phyloP scores from a whole-genome alignment of 129 eudicot genomes.

The Arctium lappa region DNA sequence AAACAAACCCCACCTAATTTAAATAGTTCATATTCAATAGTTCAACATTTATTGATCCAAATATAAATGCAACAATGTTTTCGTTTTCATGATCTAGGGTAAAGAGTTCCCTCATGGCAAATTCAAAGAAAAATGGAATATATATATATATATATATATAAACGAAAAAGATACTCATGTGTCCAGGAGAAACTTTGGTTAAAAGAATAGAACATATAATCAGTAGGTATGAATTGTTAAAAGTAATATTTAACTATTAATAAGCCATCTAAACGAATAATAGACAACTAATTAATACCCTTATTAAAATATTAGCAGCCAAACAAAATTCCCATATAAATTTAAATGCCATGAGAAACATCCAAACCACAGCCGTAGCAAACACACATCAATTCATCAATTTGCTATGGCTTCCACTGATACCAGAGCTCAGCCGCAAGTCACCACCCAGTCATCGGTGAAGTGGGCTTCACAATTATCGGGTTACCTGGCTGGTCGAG shows the following conservation, averaged over 20 bases:
- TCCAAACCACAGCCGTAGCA: conserved; percentile 2
- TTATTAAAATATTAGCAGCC: neutral
- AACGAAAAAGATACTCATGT: neutral
- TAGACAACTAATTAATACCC: neutral
- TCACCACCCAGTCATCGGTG: conserved; percentile 5
- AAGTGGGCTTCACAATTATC: conserved; percentile 16
- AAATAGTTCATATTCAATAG: too few relatives aligned
- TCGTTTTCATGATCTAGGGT: too few relatives aligned
- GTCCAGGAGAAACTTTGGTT: neutral
- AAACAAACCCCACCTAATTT: too few relatives aligned
- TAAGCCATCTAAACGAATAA: neutral
- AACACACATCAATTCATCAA: neutral
- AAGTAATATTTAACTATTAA: neutral
- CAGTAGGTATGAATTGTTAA: neutral
- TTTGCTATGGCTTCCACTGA: conserved; percentile 16
- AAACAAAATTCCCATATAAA: neutral
- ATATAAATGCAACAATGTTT: too few relatives aligned
- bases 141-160: neutral
- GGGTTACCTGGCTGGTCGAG: neutral
- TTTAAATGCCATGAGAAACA: neutral
- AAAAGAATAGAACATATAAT: neutral
- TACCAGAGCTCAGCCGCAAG: neutral
- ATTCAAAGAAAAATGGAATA: neutral
- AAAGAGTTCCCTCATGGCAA: too few relatives aligned
- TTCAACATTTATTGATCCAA: too few relatives aligned